Evolutionary conservation across 1,284 basidiomycete genomes (phyloP), one percentile per base, ranked within the genome.

Genomic region (Omphalotus olearius): DNA sequence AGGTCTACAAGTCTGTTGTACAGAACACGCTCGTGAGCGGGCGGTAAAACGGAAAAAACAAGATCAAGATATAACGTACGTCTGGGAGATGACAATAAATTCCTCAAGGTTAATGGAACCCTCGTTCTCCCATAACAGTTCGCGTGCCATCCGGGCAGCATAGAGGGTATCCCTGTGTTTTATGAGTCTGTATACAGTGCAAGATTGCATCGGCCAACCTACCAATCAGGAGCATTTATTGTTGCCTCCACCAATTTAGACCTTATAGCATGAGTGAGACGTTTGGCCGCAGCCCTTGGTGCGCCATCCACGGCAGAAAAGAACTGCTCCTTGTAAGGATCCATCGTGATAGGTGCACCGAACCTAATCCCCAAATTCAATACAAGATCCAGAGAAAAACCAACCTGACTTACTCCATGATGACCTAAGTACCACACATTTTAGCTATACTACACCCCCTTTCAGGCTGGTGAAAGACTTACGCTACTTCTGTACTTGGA

Each of bases 191-290:
- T 30, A 42, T 4, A 7, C 53, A 28, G 35, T 53, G 38, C 53
- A 38, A 44, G 51, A 52, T 35, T 56, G 54, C 9, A 33, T 33
- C 3, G 13, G 40, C n/a, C 37, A 20, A 71, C 79, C 57, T 63
- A 92, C 95, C 95, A 98, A 66, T 98, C 91, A 25, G 91, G 87
- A 7, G 92, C 91, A 65, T 98, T 98, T 58, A 98, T 82, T 1
- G 91, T 97, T 44, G 85, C 72, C 62, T 84, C 81, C 35, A 85
- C 67, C 57, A 98, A 71, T 60, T 85, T 83, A 9, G 67, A 66
- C 67, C 90, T 85, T 50, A 97, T 85, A 30, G 75, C 70, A 53
- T 78, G 79, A 14, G 94, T 96, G 51, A 98, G 73, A 46, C 82
- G 76, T 69, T 97, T 96, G 54, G 93, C 95, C n/a, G 93, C 91